phyloP scores from a whole-genome alignment of 805 yeast genomes.

The Wickerhamiella sorbophila region DNA sequence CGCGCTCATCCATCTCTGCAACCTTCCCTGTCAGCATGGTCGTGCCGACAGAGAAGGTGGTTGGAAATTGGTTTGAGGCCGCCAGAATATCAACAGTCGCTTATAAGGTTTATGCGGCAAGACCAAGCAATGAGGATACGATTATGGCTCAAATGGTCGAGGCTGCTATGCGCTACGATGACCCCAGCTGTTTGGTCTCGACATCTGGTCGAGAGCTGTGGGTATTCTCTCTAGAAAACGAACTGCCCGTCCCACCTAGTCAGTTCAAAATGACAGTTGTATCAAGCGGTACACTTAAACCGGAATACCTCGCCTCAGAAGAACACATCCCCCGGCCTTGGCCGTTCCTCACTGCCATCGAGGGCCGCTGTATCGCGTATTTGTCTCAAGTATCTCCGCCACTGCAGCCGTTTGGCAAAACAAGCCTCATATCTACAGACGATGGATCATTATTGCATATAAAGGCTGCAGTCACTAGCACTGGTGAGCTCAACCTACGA shows the following conservation, averaged over 20 bases:
- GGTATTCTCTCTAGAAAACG: slow-evolving; percentile 9
- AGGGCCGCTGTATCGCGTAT: slow-evolving; percentile 9
- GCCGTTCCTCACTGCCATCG: slow-evolving; percentile 14
- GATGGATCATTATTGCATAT: slow-evolving; percentile 14
- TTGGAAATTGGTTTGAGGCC: slow-evolving; percentile 14
- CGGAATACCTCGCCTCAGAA: slow-evolving; percentile 9
- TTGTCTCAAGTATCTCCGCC: slow-evolving; percentile 3
- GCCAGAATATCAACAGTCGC: slow-evolving; percentile 10
- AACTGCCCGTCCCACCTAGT: slow-evolving; percentile 1
- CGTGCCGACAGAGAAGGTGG: slow-evolving; percentile 7
- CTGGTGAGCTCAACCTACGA: slow-evolving; percentile 12
- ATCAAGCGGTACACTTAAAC: slow-evolving; percentile 12
- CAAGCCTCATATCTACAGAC: slow-evolving; percentile 7
- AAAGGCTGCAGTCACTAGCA: slow-evolving; percentile 9
- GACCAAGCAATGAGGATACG: not conserved
- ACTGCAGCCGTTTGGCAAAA: slow-evolving; percentile 13
- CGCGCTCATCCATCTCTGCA: not conserved
- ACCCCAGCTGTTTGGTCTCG: slow-evolving; percentile 5
- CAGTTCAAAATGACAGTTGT: slow-evolving; percentile 3
- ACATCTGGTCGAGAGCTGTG: slow-evolving; percentile 15
- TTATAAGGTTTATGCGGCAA: slow-evolving; percentile 5
- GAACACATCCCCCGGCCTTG: slow-evolving; percentile 8
- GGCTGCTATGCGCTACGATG: slow-evolving; percentile 13
- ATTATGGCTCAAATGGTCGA: slow-evolving; percentile 8
- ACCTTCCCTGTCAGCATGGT: not conserved